Conservation (phyloP, 306 rosid genomes). For the Quercus bicolor region DNA sequence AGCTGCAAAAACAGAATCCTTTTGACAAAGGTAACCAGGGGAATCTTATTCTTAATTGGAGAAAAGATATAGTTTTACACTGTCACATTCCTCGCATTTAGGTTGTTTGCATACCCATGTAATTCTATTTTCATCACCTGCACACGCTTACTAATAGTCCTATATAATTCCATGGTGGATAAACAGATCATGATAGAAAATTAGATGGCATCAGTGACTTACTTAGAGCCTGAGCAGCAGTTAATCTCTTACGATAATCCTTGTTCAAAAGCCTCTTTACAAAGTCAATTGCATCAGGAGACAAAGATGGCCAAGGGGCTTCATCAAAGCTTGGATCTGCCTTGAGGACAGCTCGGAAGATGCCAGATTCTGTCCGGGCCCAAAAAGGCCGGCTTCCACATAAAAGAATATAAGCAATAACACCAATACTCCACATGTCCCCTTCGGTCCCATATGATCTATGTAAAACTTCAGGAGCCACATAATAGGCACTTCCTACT, state of each 20-base stretch:
- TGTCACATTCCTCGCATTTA: background rate
- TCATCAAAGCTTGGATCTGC: constrained; percentile 83
- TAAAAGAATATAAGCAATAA: constrained; percentile 78
- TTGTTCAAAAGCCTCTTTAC: constrained; percentile 71
- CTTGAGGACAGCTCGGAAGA: constrained; percentile 77
- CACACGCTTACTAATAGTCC: background rate
- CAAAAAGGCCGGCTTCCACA: constrained; percentile 91
- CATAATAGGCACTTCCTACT: constrained; percentile 86
- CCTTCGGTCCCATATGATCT: constrained; percentile 83
- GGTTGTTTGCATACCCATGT: background rate
- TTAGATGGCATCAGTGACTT: constrained; percentile 14
- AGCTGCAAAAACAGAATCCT: background rate
- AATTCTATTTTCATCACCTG: background rate
- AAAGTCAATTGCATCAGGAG: constrained; percentile 69
- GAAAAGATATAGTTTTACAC: background rate
- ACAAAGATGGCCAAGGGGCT: constrained; percentile 85
- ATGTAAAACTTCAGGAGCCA: constrained; percentile 89
- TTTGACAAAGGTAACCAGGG: background rate
- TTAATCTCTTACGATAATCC: constrained; percentile 68
- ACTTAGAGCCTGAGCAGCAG: constrained; percentile 84
- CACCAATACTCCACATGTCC: constrained; percentile 94
- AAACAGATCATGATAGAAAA: background rate
- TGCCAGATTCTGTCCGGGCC: constrained; percentile 84
- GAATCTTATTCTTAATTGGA: background rate
- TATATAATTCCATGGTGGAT: background rate